A percentile compares a stretch with the other conserved stretches of the same genome.
These are phyloP conservation scores for Volvariella surrecta DNA, from an alignment of 1,284 basidiomycete genomes.

Conservation along the genomic window DNA sequence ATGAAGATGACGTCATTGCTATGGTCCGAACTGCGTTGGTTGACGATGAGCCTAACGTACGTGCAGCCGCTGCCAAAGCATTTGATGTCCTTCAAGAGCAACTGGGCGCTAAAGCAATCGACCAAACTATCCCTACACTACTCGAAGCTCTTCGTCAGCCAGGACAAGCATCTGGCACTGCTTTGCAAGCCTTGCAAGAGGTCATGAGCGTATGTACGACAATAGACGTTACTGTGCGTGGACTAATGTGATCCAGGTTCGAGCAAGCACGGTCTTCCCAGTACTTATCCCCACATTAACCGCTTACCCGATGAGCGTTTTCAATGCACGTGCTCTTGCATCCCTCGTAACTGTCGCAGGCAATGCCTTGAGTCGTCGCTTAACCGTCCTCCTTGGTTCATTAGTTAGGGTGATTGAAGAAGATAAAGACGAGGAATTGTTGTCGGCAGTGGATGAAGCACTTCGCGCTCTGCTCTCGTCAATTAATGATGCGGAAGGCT, in stretches of 20 bases:
- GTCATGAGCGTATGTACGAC: constrained; percentile 78
- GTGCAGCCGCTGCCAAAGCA: constrained; percentile 86
- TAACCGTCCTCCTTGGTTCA: constrained; percentile 70
- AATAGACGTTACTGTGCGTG: neutral
- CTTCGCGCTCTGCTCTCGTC: constrained; percentile 68
- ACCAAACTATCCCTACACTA: constrained; percentile 94
- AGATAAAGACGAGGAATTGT: constrained; percentile 62
- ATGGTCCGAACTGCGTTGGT: constrained; percentile 85
- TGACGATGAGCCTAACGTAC: constrained; percentile 83
- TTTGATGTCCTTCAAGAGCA: constrained; percentile 93
- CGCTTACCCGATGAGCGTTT: constrained; percentile 84
- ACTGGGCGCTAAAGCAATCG: constrained; percentile 87
- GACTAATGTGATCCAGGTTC: constrained; percentile 44
- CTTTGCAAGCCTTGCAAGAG: constrained; percentile 87
- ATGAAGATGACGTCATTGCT: constrained; percentile 86
- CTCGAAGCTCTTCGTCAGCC: constrained; percentile 89
- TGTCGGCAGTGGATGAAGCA: constrained; percentile 70
- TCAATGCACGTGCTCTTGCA: constrained; percentile 91
- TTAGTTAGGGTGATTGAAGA: constrained; percentile 67
- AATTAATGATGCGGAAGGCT: constrained; percentile 76
- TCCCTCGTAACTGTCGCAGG: constrained; percentile 93
- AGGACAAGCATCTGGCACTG: constrained; percentile 90
- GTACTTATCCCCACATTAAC: constrained; percentile 95
- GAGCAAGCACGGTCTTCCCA: constrained; percentile 93
- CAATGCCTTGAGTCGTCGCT: constrained; percentile 75